phyloP scores from a whole-genome alignment of 192 early-diverging fungal genomes.

The Mortierella antarctica region DNA sequence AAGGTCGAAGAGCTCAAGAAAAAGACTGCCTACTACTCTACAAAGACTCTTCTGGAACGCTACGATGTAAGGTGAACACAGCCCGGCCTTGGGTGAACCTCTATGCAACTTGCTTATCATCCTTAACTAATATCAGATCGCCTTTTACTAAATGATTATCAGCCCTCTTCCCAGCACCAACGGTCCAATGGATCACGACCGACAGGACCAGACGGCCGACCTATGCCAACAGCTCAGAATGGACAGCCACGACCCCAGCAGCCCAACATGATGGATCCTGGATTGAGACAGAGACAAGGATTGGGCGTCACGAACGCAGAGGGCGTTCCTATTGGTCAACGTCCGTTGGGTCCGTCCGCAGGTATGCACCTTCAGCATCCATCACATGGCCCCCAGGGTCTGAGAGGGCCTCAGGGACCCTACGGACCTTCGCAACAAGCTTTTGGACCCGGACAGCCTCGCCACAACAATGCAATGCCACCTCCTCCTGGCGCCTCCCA shows the following conservation, averaged over 20 bases:
- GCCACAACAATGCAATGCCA: constrained; percentile 23
- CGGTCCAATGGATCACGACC: constrained; percentile 18
- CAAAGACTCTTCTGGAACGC: constrained; percentile 88
- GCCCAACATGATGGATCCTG: constrained; percentile 46
- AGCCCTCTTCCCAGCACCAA: constrained; percentile 32
- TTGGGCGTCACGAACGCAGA: constrained; percentile 30
- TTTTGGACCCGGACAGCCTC: constrained; percentile 1
- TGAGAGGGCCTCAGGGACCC: constrained; percentile 27
- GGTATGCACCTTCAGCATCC: constrained; percentile 26
- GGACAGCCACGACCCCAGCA: constrained; percentile 28
- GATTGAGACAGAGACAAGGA: constrained; percentile 43
- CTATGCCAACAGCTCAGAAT: constrained; percentile 20
- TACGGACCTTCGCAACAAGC: constrained; percentile 8
- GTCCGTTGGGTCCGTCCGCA: constrained; percentile 14
- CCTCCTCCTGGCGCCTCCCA: constrained; percentile 1
- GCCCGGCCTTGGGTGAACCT: background rate
- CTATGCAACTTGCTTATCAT: background rate
- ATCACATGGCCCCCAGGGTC: constrained; percentile 14
- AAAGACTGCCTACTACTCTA: constrained; percentile 90
- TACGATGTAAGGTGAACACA: constrained; percentile 68
- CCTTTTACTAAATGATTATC: background rate
- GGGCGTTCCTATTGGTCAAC: constrained; percentile 21
- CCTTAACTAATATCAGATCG: background rate
- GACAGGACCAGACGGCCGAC: constrained; percentile 27
- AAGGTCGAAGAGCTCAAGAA: constrained; percentile 96